These are phyloP conservation scores for Pittosporum tobira DNA, from an alignment of 129 eudicot species.

Conservation along the genomic window DNA sequence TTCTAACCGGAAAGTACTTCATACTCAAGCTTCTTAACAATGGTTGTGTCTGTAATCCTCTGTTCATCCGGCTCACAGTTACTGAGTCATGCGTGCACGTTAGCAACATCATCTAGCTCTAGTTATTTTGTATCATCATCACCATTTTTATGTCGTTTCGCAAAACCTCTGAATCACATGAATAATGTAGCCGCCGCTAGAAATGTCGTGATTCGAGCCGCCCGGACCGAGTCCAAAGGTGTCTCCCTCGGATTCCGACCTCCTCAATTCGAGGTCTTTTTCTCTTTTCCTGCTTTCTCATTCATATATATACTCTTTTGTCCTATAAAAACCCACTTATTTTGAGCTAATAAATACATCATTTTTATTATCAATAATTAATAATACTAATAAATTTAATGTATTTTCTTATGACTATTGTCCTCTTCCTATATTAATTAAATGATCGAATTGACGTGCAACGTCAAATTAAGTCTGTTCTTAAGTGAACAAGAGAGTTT, in stretches of 20 bases:
- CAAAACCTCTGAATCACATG: constrained; percentile 24
- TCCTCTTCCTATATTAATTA: too few species aligned
- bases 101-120: constrained; percentile 3
- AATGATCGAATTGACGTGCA: too few species aligned
- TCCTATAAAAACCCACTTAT: too few species aligned
- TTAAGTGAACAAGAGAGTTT: too few species aligned
- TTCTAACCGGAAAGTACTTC: too few species aligned
- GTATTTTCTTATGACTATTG: too few species aligned
- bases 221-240: constrained; percentile 74
- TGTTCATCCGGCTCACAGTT: constrained; percentile 15
- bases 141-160: constrained; percentile 14
- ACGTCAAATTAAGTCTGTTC: too few species aligned
- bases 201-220: constrained; percentile 53
- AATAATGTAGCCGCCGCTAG: constrained; percentile 20
- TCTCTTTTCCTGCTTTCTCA: not conserved
- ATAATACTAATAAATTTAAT: too few species aligned
- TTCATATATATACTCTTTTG: too few species aligned
- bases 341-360: too few species aligned
- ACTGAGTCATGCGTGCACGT: not conserved
- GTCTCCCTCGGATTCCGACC: constrained; percentile 68
- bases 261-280: constrained; percentile 67
- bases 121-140: constrained; percentile 9
- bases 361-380: too few species aligned
- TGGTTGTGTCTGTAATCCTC: constrained; percentile 19
- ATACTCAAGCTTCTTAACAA: not conserved